Evolutionary conservation across 1,284 basidiomycete genomes (phyloP).

Genomic region (Ceratobasidium sp.): DNA sequence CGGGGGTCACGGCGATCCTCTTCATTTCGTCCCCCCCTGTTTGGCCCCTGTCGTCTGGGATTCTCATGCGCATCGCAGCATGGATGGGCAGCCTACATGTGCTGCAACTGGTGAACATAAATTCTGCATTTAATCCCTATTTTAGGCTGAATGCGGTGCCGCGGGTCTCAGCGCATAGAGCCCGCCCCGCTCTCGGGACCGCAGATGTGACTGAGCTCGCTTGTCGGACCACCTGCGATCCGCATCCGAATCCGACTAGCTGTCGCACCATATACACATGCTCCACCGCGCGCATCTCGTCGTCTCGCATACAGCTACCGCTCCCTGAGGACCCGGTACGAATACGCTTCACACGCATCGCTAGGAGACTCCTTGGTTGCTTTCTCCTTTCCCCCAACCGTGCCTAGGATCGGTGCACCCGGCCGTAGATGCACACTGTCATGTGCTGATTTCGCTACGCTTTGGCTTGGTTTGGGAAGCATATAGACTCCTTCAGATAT

Average conservation of each 20-base stretch:
- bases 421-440: constrained; percentile 28
- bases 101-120: not conserved
- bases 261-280: constrained; percentile 18
- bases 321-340: constrained; percentile 12
- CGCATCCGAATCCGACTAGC: not conserved
- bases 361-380: constrained; percentile 25
- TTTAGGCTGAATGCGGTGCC: not conserved
- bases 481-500: constrained; percentile 4
- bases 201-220: constrained; percentile 29
- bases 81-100: not conserved
- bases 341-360: constrained; percentile 31
- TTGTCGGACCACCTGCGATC: constrained; percentile 23
- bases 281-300: not conserved
- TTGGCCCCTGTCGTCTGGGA: not conserved
- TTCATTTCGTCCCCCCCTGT: constrained; percentile 19
- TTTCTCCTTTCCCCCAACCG: constrained; percentile 12
- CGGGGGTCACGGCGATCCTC: not conserved
- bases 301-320: constrained; percentile 11
- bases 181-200: constrained; percentile 5
- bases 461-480: not conserved
- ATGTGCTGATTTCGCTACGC: constrained; percentile 4
- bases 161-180: constrained; percentile 29
- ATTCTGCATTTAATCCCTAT: not conserved
- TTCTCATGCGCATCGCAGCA: constrained; percentile 1
- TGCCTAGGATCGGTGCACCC: constrained; percentile 21